Percentiles rank a stretch among this genome's conserved stretches.
These are phyloP conservation scores for Gloeophyllum trabeum DNA, from an alignment of 768 basidiomycete species.

Conservation along the genomic window DNA sequence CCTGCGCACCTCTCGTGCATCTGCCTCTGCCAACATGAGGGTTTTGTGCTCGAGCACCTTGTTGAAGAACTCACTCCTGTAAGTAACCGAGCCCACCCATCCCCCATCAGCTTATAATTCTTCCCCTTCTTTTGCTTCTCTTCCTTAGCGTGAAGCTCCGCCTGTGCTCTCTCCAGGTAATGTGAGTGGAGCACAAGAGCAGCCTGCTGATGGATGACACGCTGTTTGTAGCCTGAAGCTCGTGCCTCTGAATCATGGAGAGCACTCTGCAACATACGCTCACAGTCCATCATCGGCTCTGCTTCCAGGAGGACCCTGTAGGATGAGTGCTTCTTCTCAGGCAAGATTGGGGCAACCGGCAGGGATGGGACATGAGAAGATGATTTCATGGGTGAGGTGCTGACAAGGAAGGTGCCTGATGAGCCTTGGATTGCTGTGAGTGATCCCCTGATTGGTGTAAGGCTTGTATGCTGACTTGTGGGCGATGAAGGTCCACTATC, in stretches of 20 bases:
- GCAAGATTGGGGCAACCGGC: background rate
- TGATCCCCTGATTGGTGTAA: background rate
- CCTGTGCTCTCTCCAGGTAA: constrained; percentile 1
- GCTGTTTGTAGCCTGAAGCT: background rate
- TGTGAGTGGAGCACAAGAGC: constrained; percentile 3
- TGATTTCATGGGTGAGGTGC: background rate
- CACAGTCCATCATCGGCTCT: constrained; percentile 2
- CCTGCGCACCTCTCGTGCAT: constrained; percentile 1
- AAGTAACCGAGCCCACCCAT: constrained; percentile 14
- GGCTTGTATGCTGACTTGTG: background rate
- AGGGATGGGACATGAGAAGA: background rate
- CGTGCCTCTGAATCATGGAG: background rate
- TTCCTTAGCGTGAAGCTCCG: constrained; percentile 6
- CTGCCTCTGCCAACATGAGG: constrained; percentile 1
- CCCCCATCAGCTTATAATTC: constrained; percentile 6
- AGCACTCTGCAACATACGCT: constrained; percentile 2
- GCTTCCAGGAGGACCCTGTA: background rate
- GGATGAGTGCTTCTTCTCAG: background rate
- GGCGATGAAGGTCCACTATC: background rate
- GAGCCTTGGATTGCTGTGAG: background rate
- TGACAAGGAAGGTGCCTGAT: background rate
- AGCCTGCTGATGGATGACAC: constrained; percentile 4
- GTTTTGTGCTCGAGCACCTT: constrained; percentile 5
- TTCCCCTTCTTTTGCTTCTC: constrained; percentile 7
- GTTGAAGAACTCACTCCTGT: constrained; percentile 11